phyloP scores from a whole-genome alignment of 805 yeast genomes.

The Ogataea zsoltii region DNA sequence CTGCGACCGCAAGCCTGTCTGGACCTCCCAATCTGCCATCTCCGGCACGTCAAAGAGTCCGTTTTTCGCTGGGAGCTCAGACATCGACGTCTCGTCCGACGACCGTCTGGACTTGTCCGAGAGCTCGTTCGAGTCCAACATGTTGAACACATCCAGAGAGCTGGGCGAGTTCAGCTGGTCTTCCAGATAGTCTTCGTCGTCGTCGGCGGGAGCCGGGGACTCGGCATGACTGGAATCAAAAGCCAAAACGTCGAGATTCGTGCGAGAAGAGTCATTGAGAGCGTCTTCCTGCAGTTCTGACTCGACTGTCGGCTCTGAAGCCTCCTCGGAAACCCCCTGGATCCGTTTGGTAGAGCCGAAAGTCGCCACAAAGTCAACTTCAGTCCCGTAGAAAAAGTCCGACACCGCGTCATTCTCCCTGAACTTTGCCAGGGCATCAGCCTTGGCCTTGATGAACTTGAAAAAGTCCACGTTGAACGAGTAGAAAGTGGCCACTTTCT shows the following conservation, averaged over 20 bases:
- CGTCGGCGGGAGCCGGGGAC: no score
- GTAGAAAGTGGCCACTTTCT: conserved; percentile 9
- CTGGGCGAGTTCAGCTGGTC: no score
- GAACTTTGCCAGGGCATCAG: conserved; percentile 6
- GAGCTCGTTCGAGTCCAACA: no score
- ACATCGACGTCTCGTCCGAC: no score
- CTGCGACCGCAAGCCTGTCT: no score
- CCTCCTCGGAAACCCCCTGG: background rate
- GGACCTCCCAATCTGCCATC: no score
- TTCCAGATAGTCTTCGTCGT: no score
- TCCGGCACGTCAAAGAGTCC: no score
- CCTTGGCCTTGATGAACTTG: conserved; percentile 8
- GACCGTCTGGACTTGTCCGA: no score
- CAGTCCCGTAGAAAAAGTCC: conserved; percentile 6
- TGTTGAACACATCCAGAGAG: no score
- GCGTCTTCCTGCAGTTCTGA: background rate
- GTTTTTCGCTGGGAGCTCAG: no score
- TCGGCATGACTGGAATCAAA: no score
- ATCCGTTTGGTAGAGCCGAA: background rate
- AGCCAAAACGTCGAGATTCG: background rate
- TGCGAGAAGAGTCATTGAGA: background rate
- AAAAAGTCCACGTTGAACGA: conserved; percentile 5
- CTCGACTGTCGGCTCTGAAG: background rate
- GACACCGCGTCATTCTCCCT: background rate
- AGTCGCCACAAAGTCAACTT: conserved; percentile 2